phyloP scores from a whole-genome alignment of 768 basidiomycete genomes.

The Macrolepiota dolichaula region DNA sequence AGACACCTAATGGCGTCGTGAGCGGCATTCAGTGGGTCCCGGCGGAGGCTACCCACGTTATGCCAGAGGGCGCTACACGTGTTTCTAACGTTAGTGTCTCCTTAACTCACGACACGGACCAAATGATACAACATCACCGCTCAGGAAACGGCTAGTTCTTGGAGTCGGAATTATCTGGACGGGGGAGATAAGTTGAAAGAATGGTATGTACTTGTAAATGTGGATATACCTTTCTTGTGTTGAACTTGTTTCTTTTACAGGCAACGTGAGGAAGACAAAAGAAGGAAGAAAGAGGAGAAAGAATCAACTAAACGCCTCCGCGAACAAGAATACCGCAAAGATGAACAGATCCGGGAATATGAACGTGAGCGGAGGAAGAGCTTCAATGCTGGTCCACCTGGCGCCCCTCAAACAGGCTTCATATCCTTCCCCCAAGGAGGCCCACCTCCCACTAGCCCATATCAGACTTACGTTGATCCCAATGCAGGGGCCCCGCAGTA shows the following conservation, averaged over 20 bases:
- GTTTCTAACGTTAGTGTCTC: conserved; percentile 46
- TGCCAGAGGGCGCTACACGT: conserved; percentile 58
- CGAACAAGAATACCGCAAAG: conserved; percentile 45
- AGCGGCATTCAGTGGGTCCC: conserved; percentile 68
- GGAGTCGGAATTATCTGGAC: conserved; percentile 41
- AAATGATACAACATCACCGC: neutral
- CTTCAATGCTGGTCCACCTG: conserved; percentile 38
- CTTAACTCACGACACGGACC: neutral
- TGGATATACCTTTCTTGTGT: neutral
- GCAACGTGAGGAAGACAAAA: conserved; percentile 44
- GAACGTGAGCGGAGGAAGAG: conserved; percentile 59
- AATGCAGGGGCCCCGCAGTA: conserved; percentile 15
- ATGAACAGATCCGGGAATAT: conserved; percentile 53
- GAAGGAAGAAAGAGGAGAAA: conserved; percentile 43
- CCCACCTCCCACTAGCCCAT: conserved; percentile 22
- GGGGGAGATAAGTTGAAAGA: conserved; percentile 30
- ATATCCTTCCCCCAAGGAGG: conserved; percentile 27
- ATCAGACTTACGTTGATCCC: conserved; percentile 18
- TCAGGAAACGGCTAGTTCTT: conserved; percentile 27
- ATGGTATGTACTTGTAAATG: neutral
- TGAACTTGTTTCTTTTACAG: conserved; percentile 24
- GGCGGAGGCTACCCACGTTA: conserved; percentile 60
- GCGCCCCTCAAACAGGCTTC: conserved; percentile 17
- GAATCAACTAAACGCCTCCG: conserved; percentile 43
- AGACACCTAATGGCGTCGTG: conserved; percentile 64